Evolutionary conservation across 2,329 filamentous ascomycete species (phyloP).

Genomic region (Fusarium sambucinum): DNA sequence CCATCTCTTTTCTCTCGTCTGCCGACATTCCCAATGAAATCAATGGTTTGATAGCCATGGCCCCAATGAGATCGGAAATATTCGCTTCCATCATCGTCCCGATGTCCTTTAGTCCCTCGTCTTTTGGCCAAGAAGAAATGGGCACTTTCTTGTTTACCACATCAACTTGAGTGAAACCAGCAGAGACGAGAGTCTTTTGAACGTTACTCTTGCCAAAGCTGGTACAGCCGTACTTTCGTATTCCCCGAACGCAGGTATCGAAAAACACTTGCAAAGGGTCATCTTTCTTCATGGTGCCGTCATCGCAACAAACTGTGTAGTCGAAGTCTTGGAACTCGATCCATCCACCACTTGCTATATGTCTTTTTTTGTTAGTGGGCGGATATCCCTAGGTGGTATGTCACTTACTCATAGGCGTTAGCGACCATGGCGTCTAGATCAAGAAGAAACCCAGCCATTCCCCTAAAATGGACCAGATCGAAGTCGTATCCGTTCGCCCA

Average conservation of each 20-base stretch:
- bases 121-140: slow-evolving; percentile 60
- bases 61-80: slow-evolving; percentile 57
- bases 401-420: slow-evolving; percentile 52
- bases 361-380: slow-evolving; percentile 45
- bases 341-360: slow-evolving; percentile 63
- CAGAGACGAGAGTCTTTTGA: slow-evolving; percentile 52
- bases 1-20: slow-evolving; percentile 53
- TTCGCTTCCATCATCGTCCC: slow-evolving; percentile 60
- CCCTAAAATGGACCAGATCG: slow-evolving; percentile 67
- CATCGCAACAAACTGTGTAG: slow-evolving; percentile 57
- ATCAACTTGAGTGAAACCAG: slow-evolving; percentile 60
- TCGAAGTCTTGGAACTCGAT: slow-evolving; percentile 64
- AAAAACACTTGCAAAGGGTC: slow-evolving; percentile 54
- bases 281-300: slow-evolving; percentile 58
- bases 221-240: slow-evolving; percentile 56
- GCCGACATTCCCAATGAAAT: slow-evolving; percentile 53
- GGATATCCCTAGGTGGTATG: not conserved
- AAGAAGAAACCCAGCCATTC: slow-evolving; percentile 63
- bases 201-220: slow-evolving; percentile 53
- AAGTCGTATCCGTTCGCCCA: slow-evolving; percentile 67
- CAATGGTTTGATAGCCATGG: slow-evolving; percentile 58
- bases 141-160: slow-evolving; percentile 59
- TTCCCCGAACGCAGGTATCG: slow-evolving; percentile 49
- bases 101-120: slow-evolving; percentile 56
- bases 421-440: slow-evolving; percentile 62